Conservation (phyloP, 345 rosid genomes). For the Hibiscus syriacus region DNA sequence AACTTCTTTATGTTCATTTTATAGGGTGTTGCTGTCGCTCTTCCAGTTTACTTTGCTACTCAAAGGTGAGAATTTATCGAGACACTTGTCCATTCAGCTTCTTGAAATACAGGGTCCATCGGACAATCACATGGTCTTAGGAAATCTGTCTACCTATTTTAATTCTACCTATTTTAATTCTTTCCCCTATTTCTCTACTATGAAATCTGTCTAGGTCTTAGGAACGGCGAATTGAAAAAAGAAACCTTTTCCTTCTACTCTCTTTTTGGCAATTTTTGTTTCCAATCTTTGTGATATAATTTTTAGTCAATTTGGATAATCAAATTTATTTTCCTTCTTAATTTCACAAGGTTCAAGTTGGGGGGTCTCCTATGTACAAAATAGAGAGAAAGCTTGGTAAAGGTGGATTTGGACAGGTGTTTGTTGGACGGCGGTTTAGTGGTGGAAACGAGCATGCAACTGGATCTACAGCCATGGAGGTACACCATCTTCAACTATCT, state of each 20-base stretch:
- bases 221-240: too few species aligned
- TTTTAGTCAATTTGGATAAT: neutral
- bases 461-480: constrained; percentile 82
- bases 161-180: too few species aligned
- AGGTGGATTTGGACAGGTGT: constrained; percentile 99
- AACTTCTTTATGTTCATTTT: neutral
- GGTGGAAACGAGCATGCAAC: constrained; percentile 62
- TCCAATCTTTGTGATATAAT: neutral
- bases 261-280: too few species aligned
- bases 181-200: too few species aligned
- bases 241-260: too few species aligned
- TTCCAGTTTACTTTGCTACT: constrained; percentile 93
- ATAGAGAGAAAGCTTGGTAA: constrained; percentile 87
- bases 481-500: constrained; percentile 16
- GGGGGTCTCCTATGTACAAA: constrained; percentile 82
- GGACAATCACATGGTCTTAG: neutral
- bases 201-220: too few species aligned
- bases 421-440: constrained; percentile 79
- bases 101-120: neutral
- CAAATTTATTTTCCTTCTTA: neutral
- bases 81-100: neutral
- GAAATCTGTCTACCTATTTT: too few species aligned
- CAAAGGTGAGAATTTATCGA: constrained; percentile 55
- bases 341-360: constrained; percentile 70
- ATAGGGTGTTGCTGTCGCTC: constrained; percentile 98